Conservation (phyloP, 2,329 filamentous ascomycete species). For the Fusarium sp. region DNA sequence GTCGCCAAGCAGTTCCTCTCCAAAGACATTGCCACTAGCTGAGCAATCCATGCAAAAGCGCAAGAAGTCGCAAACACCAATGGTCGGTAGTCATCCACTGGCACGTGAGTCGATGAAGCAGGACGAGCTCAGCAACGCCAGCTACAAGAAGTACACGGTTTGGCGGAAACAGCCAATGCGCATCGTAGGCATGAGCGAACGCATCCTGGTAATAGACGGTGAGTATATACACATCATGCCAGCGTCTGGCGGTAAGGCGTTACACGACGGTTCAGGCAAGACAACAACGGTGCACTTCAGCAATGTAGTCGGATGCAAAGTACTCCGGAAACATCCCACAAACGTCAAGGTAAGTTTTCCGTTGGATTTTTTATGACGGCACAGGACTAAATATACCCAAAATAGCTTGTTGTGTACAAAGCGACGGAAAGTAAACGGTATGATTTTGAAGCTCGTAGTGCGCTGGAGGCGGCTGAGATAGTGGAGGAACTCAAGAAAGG, state of each 20-base stretch:
- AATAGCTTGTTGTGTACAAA: conserved; percentile 77
- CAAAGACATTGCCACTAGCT: conserved; percentile 70
- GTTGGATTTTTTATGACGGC: neutral
- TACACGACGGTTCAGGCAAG: conserved; percentile 74
- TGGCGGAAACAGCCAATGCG: conserved; percentile 87
- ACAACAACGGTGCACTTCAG: conserved; percentile 86
- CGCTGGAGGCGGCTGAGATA: conserved; percentile 81
- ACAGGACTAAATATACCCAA: conserved; percentile 31
- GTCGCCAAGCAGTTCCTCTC: conserved; percentile 76
- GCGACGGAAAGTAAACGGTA: conserved; percentile 83
- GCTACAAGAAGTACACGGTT: conserved; percentile 82
- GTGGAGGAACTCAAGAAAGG: conserved; percentile 83
- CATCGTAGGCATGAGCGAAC: conserved; percentile 80
- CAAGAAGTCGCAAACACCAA: conserved; percentile 62
- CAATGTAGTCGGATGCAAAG: conserved; percentile 84
- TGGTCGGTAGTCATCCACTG: conserved; percentile 73
- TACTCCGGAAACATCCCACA: conserved; percentile 81
- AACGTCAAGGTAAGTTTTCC: conserved; percentile 75
- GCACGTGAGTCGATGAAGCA: conserved; percentile 72
- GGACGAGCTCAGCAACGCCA: conserved; percentile 68
- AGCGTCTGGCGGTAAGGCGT: conserved; percentile 72
- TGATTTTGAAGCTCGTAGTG: conserved; percentile 82
- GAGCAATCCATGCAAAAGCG: conserved; percentile 61
- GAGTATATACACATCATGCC: conserved; percentile 91
- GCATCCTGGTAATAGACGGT: conserved; percentile 82